phyloP scores from a whole-genome alignment of 768 basidiomycete species.

The Trametopsis cervina region DNA sequence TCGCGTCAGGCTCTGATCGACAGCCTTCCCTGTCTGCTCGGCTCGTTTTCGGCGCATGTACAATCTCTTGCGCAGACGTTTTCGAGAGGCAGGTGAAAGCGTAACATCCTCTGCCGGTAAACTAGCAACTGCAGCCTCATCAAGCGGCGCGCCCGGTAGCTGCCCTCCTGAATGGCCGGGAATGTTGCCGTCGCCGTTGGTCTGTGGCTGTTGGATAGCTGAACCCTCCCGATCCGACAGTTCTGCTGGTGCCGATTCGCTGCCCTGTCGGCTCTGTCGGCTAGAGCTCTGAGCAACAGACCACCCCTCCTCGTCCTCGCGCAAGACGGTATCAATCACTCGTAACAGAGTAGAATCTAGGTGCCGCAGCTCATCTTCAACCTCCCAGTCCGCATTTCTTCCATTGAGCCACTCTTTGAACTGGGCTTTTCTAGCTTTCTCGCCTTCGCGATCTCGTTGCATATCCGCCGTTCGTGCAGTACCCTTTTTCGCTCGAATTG shows the following conservation, averaged over 20 bases:
- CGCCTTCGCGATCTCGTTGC: conserved; percentile 21
- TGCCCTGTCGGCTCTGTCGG: neutral
- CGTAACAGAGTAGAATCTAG: conserved; percentile 26
- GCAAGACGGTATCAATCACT: conserved; percentile 30
- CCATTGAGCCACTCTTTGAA: conserved; percentile 20
- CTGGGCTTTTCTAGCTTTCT: conserved; percentile 19
- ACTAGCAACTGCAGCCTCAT: conserved; percentile 9
- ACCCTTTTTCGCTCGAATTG: conserved; percentile 15
- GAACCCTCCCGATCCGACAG: neutral
- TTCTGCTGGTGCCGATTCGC: neutral
- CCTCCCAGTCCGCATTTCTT: conserved; percentile 17
- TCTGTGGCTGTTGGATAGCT: neutral
- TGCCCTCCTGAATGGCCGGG: neutral
- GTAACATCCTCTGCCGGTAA: conserved; percentile 1
- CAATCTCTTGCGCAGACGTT: conserved; percentile 53
- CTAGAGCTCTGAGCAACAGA: neutral
- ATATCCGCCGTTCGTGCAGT: conserved; percentile 11
- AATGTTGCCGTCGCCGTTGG: neutral
- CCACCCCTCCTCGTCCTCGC: conserved; percentile 22
- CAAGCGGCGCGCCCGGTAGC: too few species aligned
- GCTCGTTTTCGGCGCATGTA: conserved; percentile 73
- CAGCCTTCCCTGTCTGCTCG: conserved; percentile 29
- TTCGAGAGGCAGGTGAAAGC: conserved; percentile 44
- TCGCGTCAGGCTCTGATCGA: conserved; percentile 24
- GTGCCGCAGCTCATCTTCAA: conserved; percentile 23